These are phyloP conservation scores for Marchantia paleacea DNA, from an alignment of 225 moss, liverwort and hornwort genomes.

Conservation along the genomic window DNA sequence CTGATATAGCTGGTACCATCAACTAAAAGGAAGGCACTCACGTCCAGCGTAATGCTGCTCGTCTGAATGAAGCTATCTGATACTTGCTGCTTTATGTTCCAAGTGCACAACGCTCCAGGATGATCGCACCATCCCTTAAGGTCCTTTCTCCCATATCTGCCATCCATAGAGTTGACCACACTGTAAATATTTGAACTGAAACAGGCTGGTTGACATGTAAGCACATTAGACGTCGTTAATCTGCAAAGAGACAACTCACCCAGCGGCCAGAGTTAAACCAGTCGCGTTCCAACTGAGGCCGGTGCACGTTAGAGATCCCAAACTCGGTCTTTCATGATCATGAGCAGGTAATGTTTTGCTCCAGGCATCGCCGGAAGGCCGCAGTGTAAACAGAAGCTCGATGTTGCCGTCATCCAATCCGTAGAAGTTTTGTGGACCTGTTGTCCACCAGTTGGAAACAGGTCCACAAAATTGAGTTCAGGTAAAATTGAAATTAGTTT, in stretches of 20 bases:
- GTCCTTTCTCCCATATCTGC: slow-evolving; percentile 34
- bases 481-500: no score
- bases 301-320: slow-evolving; percentile 29
- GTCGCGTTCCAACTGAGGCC: slow-evolving; percentile 36
- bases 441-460: no score
- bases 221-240: no score
- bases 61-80: slow-evolving; percentile 2
- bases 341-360: not conserved
- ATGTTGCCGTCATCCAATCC: slow-evolving; percentile 18
- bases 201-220: not conserved
- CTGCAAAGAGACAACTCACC: slow-evolving; percentile 5
- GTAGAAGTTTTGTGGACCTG: slow-evolving; percentile 15
- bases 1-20: not conserved
- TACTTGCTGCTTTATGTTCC: slow-evolving; percentile 24
- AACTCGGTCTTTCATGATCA: slow-evolving; percentile 9
- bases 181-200: no score
- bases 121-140: slow-evolving; percentile 33
- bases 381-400: slow-evolving; percentile 15
- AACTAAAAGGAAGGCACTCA: slow-evolving; percentile 11
- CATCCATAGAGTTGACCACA: not conserved
- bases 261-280: slow-evolving; percentile 22
- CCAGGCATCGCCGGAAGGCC: slow-evolving; percentile 14
- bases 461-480: no score
- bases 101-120: slow-evolving; percentile 38
- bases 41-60: slow-evolving; percentile 26